Conservation (phyloP, 352 stramenopile genomes). For the Globisporangium middletonii region DNA sequence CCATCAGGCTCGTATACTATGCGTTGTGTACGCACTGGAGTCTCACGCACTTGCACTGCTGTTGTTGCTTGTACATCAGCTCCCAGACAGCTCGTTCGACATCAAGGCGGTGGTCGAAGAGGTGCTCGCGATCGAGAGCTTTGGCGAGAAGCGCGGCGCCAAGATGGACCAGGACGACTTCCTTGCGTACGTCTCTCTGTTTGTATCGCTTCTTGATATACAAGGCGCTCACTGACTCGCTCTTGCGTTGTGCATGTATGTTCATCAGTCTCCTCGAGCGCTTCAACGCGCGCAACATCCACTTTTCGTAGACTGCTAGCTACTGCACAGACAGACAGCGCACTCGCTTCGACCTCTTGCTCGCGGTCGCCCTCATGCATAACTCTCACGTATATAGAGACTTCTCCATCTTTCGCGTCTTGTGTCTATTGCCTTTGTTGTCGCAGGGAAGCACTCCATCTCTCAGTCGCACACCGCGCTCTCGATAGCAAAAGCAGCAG, state of each 20-base stretch:
- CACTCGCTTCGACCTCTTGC: neutral
- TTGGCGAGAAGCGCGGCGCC: constrained; percentile 85
- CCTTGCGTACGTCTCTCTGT: constrained; percentile 60
- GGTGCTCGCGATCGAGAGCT: constrained; percentile 88
- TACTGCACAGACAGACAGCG: neutral
- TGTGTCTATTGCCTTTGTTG: too few relatives aligned
- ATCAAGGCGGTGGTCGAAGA: constrained; percentile 94
- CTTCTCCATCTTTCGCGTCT: too few relatives aligned
- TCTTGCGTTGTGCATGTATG: neutral
- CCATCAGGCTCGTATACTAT: neutral
- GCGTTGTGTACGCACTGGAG: neutral
- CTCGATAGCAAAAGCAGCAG: too few relatives aligned
- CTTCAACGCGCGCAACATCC: constrained; percentile 96
- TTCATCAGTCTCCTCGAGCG: constrained; percentile 83
- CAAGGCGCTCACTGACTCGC: neutral
- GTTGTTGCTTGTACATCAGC: constrained; percentile 19
- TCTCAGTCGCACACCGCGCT: too few relatives aligned
- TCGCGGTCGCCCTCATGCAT: neutral
- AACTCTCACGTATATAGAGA: neutral
- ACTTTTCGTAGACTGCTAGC: constrained; percentile 86
- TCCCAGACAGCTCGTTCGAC: constrained; percentile 64
- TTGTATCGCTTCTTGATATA: neutral
- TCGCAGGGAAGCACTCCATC: too few relatives aligned
- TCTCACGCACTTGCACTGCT: neutral
- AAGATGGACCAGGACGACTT: constrained; percentile 99